Evolutionary conservation across 2,329 filamentous ascomycete species (phyloP), one percentile per base, ranked within the genome.

Genomic region (Trichothecium sympodiale): DNA sequence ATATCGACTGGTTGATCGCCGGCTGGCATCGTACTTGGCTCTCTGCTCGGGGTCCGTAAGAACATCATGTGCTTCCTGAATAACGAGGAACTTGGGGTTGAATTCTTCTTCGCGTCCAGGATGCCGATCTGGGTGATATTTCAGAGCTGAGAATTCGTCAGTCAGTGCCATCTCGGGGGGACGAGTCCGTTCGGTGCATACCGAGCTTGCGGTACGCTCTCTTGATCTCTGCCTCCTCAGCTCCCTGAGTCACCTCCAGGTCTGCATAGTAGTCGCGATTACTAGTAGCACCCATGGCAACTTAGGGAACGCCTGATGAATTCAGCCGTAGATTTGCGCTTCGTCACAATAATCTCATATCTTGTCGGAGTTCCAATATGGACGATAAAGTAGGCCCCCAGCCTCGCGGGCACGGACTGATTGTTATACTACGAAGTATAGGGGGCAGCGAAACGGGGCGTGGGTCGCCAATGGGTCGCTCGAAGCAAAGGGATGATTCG

Each of bases 111-210:
- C 86, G 50, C 74, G 76, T 35, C 87, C 87, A 9, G 81, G 84
- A 51, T 94, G 94, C 40, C 87, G 80, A 55, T 94, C 87, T 7
- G 87, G 87, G 51, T 94, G 87, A 50, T 83, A 93, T 56, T 83
- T 83, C 32, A 93, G 66, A 33, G 86, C 86, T 86, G 38, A 17
- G 15, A 17, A 13, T 29, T 8, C 3, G 3, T 12, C 3, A 6
- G 15, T 28, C 8, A 33, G 16, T n/a, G n/a, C 10, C 14, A 31
- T 16, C 12, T 10, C 29, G 12, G 8, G 10, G 29, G 5, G 17
- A 17, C 8, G 8, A 20, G 17, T 10, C 15, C 27, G 12, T 12
- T 8, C 8, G 8, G 16, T n/a, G 28, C 66, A 39, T 62, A 85
- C 82, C 82, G 51, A 94, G 72, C 57, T 86, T 87, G 46, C 82